A percentile compares a stretch with the other conserved stretches of the same genome.
phyloP scores from a whole-genome alignment of 768 basidiomycete species.

The Lentinula detonsa region DNA sequence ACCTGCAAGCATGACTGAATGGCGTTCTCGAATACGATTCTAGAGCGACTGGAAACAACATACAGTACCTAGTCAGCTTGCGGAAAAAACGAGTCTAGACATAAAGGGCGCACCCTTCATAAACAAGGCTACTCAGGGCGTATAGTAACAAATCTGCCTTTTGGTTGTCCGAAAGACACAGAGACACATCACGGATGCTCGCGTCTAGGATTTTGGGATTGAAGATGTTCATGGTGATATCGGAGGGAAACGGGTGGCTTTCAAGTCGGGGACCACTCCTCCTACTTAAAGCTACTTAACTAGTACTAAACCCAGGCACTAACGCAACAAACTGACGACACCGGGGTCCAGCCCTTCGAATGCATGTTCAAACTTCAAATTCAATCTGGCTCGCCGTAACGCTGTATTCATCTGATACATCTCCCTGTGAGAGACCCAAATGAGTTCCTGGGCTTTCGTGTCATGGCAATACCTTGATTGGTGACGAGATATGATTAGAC shows the following conservation, averaged over 20 bases:
- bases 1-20: conserved; percentile 66
- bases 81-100: background rate
- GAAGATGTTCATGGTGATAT: conserved; percentile 48
- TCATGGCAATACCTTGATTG: conserved; percentile 4
- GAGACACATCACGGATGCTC: conserved; percentile 62
- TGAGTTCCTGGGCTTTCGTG: background rate
- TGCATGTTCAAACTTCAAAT: background rate
- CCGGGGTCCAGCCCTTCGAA: conserved; percentile 4
- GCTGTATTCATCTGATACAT: background rate
- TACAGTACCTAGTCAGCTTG: background rate
- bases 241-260: conserved; percentile 1
- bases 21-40: conserved; percentile 66
- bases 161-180: conserved; percentile 52
- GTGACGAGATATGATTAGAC: background rate
- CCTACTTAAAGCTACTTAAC: background rate
- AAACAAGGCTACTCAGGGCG: conserved; percentile 77
- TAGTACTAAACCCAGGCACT: background rate
- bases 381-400: background rate
- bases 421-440: background rate
- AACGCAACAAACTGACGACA: background rate
- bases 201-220: conserved; percentile 76
- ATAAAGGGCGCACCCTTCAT: conserved; percentile 47
- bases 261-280: background rate
- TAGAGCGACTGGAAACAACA: conserved; percentile 37
- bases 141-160: conserved; percentile 70